Conservation (phyloP, 2,329 filamentous ascomycete genomes). For the Penicillium italicum region DNA sequence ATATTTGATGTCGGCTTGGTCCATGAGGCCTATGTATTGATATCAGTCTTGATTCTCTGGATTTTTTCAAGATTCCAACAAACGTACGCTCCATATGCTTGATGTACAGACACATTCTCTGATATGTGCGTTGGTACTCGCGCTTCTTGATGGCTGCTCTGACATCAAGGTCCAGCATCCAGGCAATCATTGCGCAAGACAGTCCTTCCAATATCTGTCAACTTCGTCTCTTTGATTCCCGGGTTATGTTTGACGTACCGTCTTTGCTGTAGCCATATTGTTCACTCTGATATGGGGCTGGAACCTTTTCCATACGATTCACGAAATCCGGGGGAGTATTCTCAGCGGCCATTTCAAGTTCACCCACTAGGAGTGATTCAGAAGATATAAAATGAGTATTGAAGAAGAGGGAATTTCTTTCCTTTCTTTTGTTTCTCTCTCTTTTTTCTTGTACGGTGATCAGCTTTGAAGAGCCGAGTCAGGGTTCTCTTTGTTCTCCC, state of each 20-base stretch:
- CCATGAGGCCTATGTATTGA: not conserved
- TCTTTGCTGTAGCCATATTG: conserved; percentile 1
- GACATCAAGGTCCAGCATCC: conserved; percentile 7
- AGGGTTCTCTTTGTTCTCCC: not conserved
- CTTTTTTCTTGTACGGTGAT: not conserved
- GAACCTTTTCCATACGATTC: conserved; percentile 4
- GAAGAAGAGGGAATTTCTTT: not conserved
- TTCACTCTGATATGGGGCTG: not conserved
- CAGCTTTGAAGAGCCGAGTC: not conserved
- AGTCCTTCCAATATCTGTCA: not conserved
- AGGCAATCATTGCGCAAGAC: conserved; percentile 5
- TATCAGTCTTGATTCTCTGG: not conserved
- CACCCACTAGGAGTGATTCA: not conserved
- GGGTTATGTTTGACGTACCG: not conserved
- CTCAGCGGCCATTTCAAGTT: not conserved
- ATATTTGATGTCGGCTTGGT: not conserved
- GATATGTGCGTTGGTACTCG: conserved; percentile 4
- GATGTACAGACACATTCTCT: conserved; percentile 5
- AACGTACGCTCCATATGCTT: conserved; percentile 5
- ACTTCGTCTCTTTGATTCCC: not conserved
- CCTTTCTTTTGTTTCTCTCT: not conserved
- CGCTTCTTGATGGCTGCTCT: conserved; percentile 4
- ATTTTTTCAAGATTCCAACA: not conserved
- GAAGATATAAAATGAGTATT: not conserved
- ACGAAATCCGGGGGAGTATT: not conserved